Conservation (phyloP, 1,284 basidiomycete genomes). For the Sanghuangporus weigelae region DNA sequence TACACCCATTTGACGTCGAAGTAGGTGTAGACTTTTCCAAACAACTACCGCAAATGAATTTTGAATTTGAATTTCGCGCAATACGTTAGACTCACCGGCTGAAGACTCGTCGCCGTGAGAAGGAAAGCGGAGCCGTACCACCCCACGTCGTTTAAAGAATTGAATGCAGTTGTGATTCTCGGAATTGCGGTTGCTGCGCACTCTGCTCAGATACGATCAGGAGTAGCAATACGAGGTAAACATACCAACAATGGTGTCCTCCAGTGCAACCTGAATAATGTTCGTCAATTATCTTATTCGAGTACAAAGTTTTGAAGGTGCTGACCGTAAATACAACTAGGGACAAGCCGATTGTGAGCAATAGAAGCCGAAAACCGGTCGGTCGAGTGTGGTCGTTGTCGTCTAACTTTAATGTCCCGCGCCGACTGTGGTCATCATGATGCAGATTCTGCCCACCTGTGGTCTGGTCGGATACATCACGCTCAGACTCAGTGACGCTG, state of each 20-base stretch:
- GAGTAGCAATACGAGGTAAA: not conserved
- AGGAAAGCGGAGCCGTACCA: conserved; percentile 29
- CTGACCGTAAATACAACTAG: conserved; percentile 16
- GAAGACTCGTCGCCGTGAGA: conserved; percentile 26
- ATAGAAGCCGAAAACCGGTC: not conserved
- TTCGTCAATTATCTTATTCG: not conserved
- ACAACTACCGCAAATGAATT: not conserved
- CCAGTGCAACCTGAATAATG: conserved; percentile 22
- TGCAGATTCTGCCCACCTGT: too few species aligned
- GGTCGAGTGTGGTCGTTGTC: not conserved
- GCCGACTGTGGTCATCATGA: too few species aligned
- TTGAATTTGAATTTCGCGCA: not conserved
- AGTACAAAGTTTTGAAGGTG: not conserved
- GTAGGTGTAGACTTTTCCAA: conserved; percentile 21
- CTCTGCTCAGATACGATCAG: not conserved
- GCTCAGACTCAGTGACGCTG: too few species aligned
- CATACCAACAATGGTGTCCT: conserved; percentile 34
- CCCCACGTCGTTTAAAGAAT: conserved; percentile 17
- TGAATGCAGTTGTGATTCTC: conserved; percentile 26
- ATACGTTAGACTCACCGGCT: conserved; percentile 12
- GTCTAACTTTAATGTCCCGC: too few species aligned
- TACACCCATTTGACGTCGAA: conserved; percentile 27
- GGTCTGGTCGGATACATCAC: too few species aligned
- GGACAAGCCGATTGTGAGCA: conserved; percentile 16
- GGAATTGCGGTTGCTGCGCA: conserved; percentile 30